Evolutionary conservation across 805 yeast genomes (phyloP).

Genomic region (Cyberlindnera mycetangii): DNA sequence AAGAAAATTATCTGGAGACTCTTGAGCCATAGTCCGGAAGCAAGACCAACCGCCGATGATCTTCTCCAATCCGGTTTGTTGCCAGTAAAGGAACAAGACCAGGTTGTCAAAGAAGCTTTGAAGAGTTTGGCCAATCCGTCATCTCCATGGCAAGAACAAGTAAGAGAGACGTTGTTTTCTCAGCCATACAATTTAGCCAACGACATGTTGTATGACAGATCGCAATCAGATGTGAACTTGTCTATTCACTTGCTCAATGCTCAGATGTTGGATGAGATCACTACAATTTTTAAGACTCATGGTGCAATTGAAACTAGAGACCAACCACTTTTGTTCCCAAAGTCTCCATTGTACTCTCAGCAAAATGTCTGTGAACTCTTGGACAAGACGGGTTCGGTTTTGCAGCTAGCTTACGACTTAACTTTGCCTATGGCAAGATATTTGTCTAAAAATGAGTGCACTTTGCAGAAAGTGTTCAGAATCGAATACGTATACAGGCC

Average conservation of each 20-base stretch:
- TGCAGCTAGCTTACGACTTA: slow-evolving; percentile 86
- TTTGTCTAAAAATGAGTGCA: slow-evolving; percentile 60
- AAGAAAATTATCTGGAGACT: slow-evolving; percentile 62
- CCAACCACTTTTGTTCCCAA: slow-evolving; percentile 74
- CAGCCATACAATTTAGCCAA: slow-evolving; percentile 84
- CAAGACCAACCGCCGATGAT: slow-evolving; percentile 76
- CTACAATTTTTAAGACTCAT: slow-evolving; percentile 66
- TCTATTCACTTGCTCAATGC: slow-evolving; percentile 56
- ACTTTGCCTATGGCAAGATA: slow-evolving; percentile 87
- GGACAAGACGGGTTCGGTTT: slow-evolving; percentile 82
- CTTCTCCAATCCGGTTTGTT: slow-evolving; percentile 77
- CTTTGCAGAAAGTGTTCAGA: slow-evolving; percentile 60
- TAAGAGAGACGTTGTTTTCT: slow-evolving; percentile 78
- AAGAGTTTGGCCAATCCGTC: slow-evolving; percentile 84
- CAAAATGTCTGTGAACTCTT: slow-evolving; percentile 75
- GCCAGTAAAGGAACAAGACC: slow-evolving; percentile 89
- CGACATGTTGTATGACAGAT: slow-evolving; percentile 75
- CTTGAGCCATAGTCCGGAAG: slow-evolving; percentile 73
- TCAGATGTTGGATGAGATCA: slow-evolving; percentile 58
- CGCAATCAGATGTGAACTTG: slow-evolving; percentile 28
- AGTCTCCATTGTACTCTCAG: slow-evolving; percentile 64
- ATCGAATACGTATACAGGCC: slow-evolving; percentile 83
- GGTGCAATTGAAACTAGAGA: slow-evolving; percentile 81
- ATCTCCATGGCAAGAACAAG: slow-evolving; percentile 93
- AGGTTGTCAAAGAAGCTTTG: slow-evolving; percentile 82